phyloP scores from a whole-genome alignment of 140 eudicot species.

The Oenanthe javanica region DNA sequence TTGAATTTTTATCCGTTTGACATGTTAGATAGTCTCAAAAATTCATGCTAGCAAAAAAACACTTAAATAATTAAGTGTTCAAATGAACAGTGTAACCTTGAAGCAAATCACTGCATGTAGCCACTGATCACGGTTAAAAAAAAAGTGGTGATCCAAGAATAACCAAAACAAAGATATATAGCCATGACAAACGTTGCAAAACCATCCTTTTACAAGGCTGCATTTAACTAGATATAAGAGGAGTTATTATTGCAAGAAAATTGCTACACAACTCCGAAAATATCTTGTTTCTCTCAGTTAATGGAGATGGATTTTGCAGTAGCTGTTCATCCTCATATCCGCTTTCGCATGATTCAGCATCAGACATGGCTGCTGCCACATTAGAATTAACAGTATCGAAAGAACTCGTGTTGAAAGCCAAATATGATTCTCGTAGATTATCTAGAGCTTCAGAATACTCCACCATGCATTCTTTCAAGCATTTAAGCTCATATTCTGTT shows the following conservation, averaged over 20 bases:
- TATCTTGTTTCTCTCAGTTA: conserved; percentile 1
- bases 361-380: conserved; percentile 6
- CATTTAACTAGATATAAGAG: neutral
- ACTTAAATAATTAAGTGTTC: too few relatives aligned
- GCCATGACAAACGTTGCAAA: neutral
- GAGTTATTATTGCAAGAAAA: conserved; percentile 2
- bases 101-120: neutral
- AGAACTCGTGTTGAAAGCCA: neutral
- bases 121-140: neutral
- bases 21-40: too few relatives aligned
- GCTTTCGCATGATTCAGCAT: conserved; percentile 4
- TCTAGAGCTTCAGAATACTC: conserved; percentile 12
- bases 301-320: conserved; percentile 11
- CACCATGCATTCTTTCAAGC: conserved; percentile 1
- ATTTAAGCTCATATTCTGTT: conserved; percentile 2
- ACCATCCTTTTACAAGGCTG: neutral
- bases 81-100: neutral
- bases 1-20: too few relatives aligned
- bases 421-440: neutral
- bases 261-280: conserved; percentile 14
- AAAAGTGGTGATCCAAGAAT: neutral
- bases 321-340: neutral
- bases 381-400: neutral
- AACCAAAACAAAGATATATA: neutral
- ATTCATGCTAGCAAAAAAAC: neutral